Conservation (phyloP, 2,329 filamentous ascomycete species). For the Cladosporium austrohemisphaericum region DNA sequence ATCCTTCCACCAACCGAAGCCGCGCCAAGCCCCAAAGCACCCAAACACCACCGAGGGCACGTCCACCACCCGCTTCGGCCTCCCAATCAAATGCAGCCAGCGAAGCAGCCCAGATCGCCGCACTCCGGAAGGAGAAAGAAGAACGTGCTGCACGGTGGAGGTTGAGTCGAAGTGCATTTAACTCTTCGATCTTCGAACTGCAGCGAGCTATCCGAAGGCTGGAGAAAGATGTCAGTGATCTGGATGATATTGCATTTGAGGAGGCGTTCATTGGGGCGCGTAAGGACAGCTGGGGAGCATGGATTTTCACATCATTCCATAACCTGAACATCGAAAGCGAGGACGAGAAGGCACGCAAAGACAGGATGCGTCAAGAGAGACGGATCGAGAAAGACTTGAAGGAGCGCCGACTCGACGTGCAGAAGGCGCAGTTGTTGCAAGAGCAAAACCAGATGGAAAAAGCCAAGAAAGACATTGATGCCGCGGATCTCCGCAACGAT, state of each 20-base stretch:
- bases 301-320: constrained; percentile 31
- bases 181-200: not conserved
- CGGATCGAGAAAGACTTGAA: constrained; percentile 34
- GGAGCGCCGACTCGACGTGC: not conserved
- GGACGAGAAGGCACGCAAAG: constrained; percentile 34
- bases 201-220: not conserved
- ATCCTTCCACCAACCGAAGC: constrained; percentile 26
- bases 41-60: not conserved
- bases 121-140: not conserved
- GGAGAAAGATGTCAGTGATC: not conserved
- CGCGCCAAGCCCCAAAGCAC: constrained; percentile 10
- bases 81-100: not conserved
- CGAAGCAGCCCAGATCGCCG: not conserved
- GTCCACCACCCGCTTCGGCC: not conserved
- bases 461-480: not conserved
- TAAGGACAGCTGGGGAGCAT: constrained; percentile 33
- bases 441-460: not conserved
- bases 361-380: constrained; percentile 31
- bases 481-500: not conserved
- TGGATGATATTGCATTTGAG: constrained; percentile 27
- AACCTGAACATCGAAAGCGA: constrained; percentile 30
- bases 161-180: not conserved
- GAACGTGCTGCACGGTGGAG: not conserved
- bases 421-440: not conserved
- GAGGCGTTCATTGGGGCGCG: constrained; percentile 30